Evolutionary conservation across 352 stramenopile species (phyloP).

Genomic region (Phytophthora citrophthora): DNA sequence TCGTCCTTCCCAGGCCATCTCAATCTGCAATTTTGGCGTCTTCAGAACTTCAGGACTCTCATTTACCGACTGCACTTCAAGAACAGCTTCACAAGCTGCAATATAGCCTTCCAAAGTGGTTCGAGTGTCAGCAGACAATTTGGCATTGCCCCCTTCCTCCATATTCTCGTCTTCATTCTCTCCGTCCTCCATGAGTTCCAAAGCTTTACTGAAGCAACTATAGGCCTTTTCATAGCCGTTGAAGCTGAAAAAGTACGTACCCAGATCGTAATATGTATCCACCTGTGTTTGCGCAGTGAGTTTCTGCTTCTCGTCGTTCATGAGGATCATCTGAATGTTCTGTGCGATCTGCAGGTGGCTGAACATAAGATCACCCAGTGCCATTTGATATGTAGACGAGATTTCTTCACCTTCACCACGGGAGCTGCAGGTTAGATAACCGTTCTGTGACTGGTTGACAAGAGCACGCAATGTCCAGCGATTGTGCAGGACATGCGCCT

Average conservation of each 20-base stretch:
- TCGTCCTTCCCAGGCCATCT: constrained; percentile 51
- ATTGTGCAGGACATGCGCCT: constrained; percentile 71
- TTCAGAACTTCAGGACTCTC: constrained; percentile 42
- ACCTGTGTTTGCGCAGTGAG: constrained; percentile 53
- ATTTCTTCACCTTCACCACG: constrained; percentile 74
- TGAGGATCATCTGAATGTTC: constrained; percentile 58
- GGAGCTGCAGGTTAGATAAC: constrained; percentile 71
- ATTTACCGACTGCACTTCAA: constrained; percentile 51
- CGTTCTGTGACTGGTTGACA: constrained; percentile 72
- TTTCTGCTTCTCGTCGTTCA: constrained; percentile 52
- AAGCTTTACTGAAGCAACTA: constrained; percentile 71
- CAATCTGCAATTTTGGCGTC: constrained; percentile 45
- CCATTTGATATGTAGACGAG: constrained; percentile 65
- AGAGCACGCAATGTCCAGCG: constrained; percentile 81
- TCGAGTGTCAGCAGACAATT: constrained; percentile 32
- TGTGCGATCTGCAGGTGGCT: constrained; percentile 70
- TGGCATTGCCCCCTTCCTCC: constrained; percentile 13
- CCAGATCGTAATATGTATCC: constrained; percentile 73
- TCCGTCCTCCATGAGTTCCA: constrained; percentile 57
- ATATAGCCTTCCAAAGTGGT: constrained; percentile 72
- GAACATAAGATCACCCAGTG: constrained; percentile 66
- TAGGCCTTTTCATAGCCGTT: constrained; percentile 78
- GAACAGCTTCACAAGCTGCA: constrained; percentile 67
- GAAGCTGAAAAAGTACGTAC: constrained; percentile 82
- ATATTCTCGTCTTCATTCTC: constrained; percentile 23